These are phyloP conservation scores for Knoxia roxburghii DNA, from an alignment of 257 asterid genomes.

Conservation along the genomic window DNA sequence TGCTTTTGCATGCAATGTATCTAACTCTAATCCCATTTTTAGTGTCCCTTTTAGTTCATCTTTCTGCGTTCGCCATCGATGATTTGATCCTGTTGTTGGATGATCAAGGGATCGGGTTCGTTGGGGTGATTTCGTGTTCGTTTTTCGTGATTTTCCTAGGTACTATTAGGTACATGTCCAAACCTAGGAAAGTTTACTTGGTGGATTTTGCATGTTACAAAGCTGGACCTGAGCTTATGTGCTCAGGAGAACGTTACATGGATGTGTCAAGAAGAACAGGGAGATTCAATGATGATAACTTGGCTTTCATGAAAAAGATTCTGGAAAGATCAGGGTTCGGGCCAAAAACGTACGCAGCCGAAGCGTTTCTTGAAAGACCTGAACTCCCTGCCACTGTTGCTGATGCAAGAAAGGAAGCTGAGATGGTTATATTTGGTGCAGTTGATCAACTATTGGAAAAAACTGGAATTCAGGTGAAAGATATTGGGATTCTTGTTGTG, in stretches of 20 bases:
- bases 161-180: conserved; percentile 16
- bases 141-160: conserved; percentile 21
- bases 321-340: conserved; percentile 25
- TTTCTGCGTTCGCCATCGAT: conserved; percentile 17
- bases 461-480: conserved; percentile 22
- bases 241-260: conserved; percentile 8
- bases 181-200: conserved; percentile 31
- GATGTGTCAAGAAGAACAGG: conserved; percentile 6
- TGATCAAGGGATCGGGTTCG: conserved; percentile 19
- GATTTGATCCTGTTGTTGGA: conserved; percentile 18
- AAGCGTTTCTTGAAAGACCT: conserved; percentile 8
- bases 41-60: conserved; percentile 15
- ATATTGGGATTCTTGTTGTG: conserved; percentile 34
- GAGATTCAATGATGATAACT: conserved; percentile 13
- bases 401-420: conserved; percentile 26
- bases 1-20: conserved; percentile 20
- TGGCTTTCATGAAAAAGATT: conserved; percentile 22
- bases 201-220: conserved; percentile 37
- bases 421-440: no score
- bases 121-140: conserved; percentile 6
- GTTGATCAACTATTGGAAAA: conserved; percentile 26
- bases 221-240: conserved; percentile 25
- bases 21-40: conserved; percentile 8
- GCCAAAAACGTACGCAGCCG: conserved; percentile 15
- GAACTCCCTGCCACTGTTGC: conserved; percentile 4